Base-by-base conservation (phyloP, 495 filamentous ascomycete species). In the Penicillium steckii region DNA sequence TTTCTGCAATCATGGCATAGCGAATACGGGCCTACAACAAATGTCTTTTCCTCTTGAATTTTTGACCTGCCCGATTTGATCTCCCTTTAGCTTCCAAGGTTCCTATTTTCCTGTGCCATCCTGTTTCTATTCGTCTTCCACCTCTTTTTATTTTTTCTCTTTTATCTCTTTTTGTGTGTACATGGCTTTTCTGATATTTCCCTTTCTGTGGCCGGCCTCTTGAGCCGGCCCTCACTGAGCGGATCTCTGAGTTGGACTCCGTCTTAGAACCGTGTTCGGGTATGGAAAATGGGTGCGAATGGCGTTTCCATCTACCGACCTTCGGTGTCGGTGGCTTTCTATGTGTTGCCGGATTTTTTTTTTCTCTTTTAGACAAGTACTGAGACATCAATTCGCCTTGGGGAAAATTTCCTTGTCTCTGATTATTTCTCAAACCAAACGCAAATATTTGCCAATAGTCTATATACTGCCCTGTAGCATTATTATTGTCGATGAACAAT, bases 231-330 rank as follows among this genome's bases (percentile, higher is more conserved):
- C 64, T 61, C 55, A 60, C 54, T 53, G 58, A 66, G 66, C 61
- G 67, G 64, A 67, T 47, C 59, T 70, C 61, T 62, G 57, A 70
- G 65, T 72, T 75, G 68, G 70, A 71, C 58, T 65, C 47, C 56
- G 60, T 63, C 69, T 70, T 72, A 74, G 69, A 75, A 74, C 68
- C 69, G 62, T 71, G 71, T 74, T 74, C 67, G 67, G 71, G 70
- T 70, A 62, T 72, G 70, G 72, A 72, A 73, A 77, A 77, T 66
- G 60, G 71, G 74, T 73, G 71, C 61, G 61, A 70, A 71, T 72
- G 74, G 74, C 74, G 74, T 77, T 77, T 74, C 59, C 62, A 68
- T 69, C 59, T 56, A 63, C 64, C 61, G 68, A 64, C 57, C 50
- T 53, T 35, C 43, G 25, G 65, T 65, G 65, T 70, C 59, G 68